These are phyloP conservation scores for Yarrowia sp. DNA, from an alignment of 805 yeast genomes.

Conservation along the genomic window DNA sequence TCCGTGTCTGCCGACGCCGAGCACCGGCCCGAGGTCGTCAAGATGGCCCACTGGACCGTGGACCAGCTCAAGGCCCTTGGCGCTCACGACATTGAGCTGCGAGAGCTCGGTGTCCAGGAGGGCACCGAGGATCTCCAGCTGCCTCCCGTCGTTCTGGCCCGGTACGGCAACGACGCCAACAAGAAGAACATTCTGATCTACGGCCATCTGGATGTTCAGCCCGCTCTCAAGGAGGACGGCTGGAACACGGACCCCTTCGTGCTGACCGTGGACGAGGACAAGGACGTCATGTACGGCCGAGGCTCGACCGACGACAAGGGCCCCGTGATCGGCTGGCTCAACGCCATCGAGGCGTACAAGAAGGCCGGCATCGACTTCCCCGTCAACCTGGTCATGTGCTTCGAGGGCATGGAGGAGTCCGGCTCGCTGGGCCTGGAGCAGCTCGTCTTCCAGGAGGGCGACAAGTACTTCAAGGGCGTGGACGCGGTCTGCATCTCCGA, in stretches of 20 bases:
- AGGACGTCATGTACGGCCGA: constrained; percentile 76
- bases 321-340: constrained; percentile 96
- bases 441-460: constrained; percentile 76
- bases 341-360: constrained; percentile 85
- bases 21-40: constrained; percentile 82
- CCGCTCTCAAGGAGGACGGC: constrained; percentile 88
- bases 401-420: constrained; percentile 99
- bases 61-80: constrained; percentile 69
- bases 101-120: constrained; percentile 84
- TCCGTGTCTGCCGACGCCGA: constrained; percentile 91
- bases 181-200: constrained; percentile 89
- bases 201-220: constrained; percentile 99
- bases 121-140: constrained; percentile 60
- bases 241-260: constrained; percentile 93
- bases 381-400: constrained; percentile 86
- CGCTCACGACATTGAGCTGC: constrained; percentile 76
- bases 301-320: constrained; percentile 99
- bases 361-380: constrained; percentile 85
- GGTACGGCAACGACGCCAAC: constrained; percentile 74
- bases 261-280: constrained; percentile 59
- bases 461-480: constrained; percentile 75
- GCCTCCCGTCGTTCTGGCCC: constrained; percentile 93
- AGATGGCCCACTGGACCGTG: constrained; percentile 81
- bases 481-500: constrained; percentile 96
- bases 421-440: constrained; percentile 91